A percentile compares a stretch with the other conserved stretches of the same genome.
These are phyloP conservation scores for Cucumis hystrix DNA, from an alignment of 306 rosid species.

Conservation along the genomic window DNA sequence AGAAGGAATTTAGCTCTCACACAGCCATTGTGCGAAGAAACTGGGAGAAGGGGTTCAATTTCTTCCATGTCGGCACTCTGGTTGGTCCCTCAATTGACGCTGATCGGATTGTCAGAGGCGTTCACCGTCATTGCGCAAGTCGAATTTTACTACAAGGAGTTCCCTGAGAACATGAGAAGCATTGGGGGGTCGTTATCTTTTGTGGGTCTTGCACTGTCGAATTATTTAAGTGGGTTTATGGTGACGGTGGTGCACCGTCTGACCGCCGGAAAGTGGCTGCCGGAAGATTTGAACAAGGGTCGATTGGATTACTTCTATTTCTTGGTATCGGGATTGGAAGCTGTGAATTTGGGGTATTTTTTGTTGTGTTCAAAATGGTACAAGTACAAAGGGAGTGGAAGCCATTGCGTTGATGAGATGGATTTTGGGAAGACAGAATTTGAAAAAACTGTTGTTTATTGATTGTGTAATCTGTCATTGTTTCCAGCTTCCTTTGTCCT, in stretches of 20 bases:
- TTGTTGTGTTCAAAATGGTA: conserved; percentile 45
- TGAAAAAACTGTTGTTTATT: conserved; percentile 4
- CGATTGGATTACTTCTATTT: conserved; percentile 59
- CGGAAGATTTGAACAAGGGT: conserved; percentile 71
- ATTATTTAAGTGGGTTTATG: conserved; percentile 43
- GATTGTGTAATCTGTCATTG: neutral
- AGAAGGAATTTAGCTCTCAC: conserved; percentile 35
- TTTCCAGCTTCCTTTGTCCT: no score
- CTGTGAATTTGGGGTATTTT: conserved; percentile 43
- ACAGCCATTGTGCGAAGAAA: conserved; percentile 25
- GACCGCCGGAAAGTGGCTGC: conserved; percentile 49
- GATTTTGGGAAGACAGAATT: conserved; percentile 14
- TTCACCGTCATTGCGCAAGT: conserved; percentile 44
- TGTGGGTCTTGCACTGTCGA: conserved; percentile 52
- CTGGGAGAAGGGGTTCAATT: conserved; percentile 42
- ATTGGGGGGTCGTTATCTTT: conserved; percentile 46
- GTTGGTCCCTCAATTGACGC: conserved; percentile 50
- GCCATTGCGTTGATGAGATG: conserved; percentile 9
- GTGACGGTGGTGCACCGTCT: conserved; percentile 32
- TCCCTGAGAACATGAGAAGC: conserved; percentile 88
- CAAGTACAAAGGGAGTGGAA: conserved; percentile 32
- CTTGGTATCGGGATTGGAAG: conserved; percentile 36
- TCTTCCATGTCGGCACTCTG: conserved; percentile 67
- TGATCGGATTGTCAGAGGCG: conserved; percentile 48
- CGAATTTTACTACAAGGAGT: conserved; percentile 68